These are phyloP conservation scores for Hyaloscypha hepaticicola DNA, from an alignment of 495 filamentous ascomycete species.

Conservation along the genomic window DNA sequence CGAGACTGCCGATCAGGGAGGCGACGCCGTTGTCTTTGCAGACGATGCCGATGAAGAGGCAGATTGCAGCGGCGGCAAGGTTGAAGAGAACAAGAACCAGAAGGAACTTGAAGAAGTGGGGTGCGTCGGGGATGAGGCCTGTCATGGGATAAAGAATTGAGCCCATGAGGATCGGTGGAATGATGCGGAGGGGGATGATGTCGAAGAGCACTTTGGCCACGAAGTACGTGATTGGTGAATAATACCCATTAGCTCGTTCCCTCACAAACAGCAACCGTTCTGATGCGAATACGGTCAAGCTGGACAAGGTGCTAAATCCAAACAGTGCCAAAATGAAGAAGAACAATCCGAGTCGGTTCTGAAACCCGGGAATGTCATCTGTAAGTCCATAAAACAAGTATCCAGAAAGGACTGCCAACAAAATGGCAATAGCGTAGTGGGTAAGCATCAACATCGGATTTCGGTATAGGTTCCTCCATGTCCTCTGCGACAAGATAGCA, in stretches of 20 bases:
- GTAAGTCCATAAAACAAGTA: conserved; percentile 96
- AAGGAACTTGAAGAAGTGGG: conserved; percentile 87
- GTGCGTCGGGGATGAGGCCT: conserved; percentile 79
- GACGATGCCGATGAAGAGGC: conserved; percentile 93
- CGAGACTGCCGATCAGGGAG: conserved; percentile 89
- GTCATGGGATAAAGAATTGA: conserved; percentile 98
- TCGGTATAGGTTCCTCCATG: conserved; percentile 96
- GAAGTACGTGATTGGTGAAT: conserved; percentile 97
- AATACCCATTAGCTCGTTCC: conserved; percentile 96
- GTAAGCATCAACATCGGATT: conserved; percentile 99
- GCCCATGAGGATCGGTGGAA: conserved; percentile 96
- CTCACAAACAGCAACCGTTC: conserved; percentile 91
- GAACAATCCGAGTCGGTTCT: conserved; percentile 96
- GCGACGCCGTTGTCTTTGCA: conserved; percentile 91
- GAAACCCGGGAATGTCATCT: conserved; percentile 94
- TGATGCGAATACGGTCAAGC: conserved; percentile 87
- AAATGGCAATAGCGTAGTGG: conserved; percentile 97
- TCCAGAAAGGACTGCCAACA: conserved; percentile 90
- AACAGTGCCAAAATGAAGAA: conserved; percentile 97
- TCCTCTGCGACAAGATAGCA: conserved; percentile 81
- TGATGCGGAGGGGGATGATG: conserved; percentile 87
- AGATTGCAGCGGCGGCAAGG: conserved; percentile 87
- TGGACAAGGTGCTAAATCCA: conserved; percentile 93
- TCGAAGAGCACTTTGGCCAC: conserved; percentile 92
- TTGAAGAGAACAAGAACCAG: conserved; percentile 95